phyloP scores from a whole-genome alignment of 2,329 filamentous ascomycete species.

The Paramyrothecium sp. region DNA sequence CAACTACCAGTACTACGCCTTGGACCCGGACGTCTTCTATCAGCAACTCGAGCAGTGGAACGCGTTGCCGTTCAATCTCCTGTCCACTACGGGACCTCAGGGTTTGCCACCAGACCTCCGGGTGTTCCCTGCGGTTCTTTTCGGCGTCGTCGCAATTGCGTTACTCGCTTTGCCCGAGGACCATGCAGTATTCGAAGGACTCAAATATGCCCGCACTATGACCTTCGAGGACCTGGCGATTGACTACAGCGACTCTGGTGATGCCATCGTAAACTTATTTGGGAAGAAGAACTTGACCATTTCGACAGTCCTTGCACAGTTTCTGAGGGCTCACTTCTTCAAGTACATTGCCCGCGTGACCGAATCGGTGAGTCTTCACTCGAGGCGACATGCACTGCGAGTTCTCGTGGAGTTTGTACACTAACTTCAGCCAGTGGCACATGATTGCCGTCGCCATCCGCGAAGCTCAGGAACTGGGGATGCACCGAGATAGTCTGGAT shows the following conservation, averaged over 20 bases:
- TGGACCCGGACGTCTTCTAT: conserved; percentile 53
- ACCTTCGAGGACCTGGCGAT: conserved; percentile 58
- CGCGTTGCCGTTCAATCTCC: conserved; percentile 47
- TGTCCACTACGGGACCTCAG: conserved; percentile 48
- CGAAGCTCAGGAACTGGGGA: conserved; percentile 61
- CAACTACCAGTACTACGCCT: conserved; percentile 57
- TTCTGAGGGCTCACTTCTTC: conserved; percentile 53
- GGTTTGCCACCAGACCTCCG: conserved; percentile 49
- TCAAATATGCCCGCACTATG: conserved; percentile 60
- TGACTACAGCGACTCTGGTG: conserved; percentile 60
- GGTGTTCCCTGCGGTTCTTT: conserved; percentile 58
- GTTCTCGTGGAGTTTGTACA: background rate
- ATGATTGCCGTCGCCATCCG: conserved; percentile 55
- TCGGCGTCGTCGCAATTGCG: conserved; percentile 55
- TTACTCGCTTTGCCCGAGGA: conserved; percentile 50
- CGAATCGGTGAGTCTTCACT: conserved; percentile 41
- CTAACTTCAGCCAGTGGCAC: conserved; percentile 43
- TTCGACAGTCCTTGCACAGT: conserved; percentile 56
- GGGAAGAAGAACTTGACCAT: conserved; percentile 57
- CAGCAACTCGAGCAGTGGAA: conserved; percentile 54
- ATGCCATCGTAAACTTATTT: conserved; percentile 50
- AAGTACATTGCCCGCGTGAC: conserved; percentile 60
- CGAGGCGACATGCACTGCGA: conserved; percentile 1
- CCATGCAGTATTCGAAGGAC: conserved; percentile 48
- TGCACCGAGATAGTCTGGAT: conserved; percentile 54